Base-by-base conservation (phyloP, 1,284 basidiomycete species). In the Trichosporon coremiiforme region DNA sequence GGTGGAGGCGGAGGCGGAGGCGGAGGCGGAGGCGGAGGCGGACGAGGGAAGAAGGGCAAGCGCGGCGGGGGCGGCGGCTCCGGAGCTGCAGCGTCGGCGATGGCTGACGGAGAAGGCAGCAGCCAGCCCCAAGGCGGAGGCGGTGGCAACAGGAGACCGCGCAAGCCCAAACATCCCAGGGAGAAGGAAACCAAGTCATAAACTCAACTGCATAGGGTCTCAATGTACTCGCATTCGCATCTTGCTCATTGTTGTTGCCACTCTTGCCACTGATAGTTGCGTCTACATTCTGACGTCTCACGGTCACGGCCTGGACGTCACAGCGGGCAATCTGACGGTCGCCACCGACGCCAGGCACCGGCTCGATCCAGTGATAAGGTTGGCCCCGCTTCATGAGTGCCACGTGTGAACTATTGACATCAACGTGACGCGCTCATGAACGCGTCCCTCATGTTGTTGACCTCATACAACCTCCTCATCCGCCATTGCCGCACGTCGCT, bases 391-490 rank as follows among this genome's bases (percentile, higher is more conserved):
- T 60, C 31, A 33, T 60, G 29, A 31, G 55, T 33, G 57, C 57
- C 57, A 60, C 57, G 57, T 60, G 57, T 60, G 31, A 60, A 33
- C 33, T 7, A 33, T 35, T 60, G 57, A 60, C 57, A 60, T 60
- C 57, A 60, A 17, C 57, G 57, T 31, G 57, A 60, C 57, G 57
- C 57, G 57, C 31, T 60, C 57, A 60, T 60, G 57, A 60, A 60
- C 57, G 57, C 57, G 57, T 60, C 57, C 57, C 57, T 60, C 57
- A 60, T 60, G 57, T 60, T 60, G 57, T 33, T 60, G 57, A 60
- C 29, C 57, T 17, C 57, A 33, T 33, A n/a, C 57, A 33, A 17
- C 41, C 57, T 60, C 31, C 31, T n/a, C 64, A 64, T 47, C 35
- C 17, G 20, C 35, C 35, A n/a, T 41, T 33, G 36, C 35, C 36